These are phyloP conservation scores for Hymenoscyphus infarciens DNA, from an alignment of 2,329 filamentous ascomycete species.

Conservation along the genomic window DNA sequence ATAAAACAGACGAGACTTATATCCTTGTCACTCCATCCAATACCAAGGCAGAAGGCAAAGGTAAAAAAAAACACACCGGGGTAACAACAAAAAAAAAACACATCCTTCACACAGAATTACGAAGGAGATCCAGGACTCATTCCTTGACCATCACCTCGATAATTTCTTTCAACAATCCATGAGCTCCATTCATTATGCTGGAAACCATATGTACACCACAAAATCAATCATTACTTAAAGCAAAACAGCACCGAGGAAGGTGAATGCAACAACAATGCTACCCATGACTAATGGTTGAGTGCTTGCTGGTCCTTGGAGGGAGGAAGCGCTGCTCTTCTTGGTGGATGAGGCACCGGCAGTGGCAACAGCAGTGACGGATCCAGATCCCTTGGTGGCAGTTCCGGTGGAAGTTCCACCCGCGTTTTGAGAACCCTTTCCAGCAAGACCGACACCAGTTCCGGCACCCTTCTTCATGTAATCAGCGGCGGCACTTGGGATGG, in stretches of 20 bases:
- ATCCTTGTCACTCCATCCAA: no score
- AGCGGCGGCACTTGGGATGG: slow-evolving; percentile 43
- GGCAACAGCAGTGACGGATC: slow-evolving; percentile 14
- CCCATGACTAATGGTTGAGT: slow-evolving; percentile 9
- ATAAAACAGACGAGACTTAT: no score
- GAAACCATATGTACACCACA: slow-evolving; percentile 13
- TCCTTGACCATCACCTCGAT: slow-evolving; percentile 1
- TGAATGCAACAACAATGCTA: slow-evolving; percentile 9
- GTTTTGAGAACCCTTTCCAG: slow-evolving; percentile 26
- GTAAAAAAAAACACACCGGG: no score
- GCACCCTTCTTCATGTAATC: slow-evolving; percentile 46
- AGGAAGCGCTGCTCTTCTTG: slow-evolving; percentile 9
- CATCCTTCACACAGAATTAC: neutral
- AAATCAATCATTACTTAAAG: slow-evolving; percentile 6
- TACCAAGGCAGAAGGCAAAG: no score
- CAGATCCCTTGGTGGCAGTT: slow-evolving; percentile 17
- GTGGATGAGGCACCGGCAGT: slow-evolving; percentile 2
- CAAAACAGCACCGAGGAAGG: slow-evolving; percentile 12
- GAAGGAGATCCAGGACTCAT: slow-evolving; percentile 3
- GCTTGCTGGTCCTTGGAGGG: slow-evolving; percentile 9
- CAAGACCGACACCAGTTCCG: slow-evolving; percentile 42
- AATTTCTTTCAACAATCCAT: neutral
- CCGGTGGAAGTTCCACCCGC: slow-evolving; percentile 17
- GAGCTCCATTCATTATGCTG: slow-evolving; percentile 6
- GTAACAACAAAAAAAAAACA: neutral